Percentiles rank a stretch among this genome's conserved stretches.
phyloP scores from a whole-genome alignment of 306 rosid genomes.

The Vicia sativa region DNA sequence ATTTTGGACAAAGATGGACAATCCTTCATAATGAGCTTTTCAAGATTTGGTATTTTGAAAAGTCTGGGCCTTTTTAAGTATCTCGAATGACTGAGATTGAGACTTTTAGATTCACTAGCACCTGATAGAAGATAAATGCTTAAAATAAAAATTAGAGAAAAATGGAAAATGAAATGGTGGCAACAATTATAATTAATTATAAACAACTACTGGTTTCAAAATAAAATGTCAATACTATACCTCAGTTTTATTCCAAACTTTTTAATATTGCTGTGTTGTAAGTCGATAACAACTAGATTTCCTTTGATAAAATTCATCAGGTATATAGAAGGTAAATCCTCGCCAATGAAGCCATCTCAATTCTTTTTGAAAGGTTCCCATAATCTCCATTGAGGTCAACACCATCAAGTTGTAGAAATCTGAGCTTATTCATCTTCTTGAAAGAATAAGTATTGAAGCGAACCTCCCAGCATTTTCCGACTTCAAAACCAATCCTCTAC shows the following conservation, averaged over 20 bases:
- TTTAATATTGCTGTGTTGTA: constrained; percentile 37
- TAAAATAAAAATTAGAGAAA: too few species aligned
- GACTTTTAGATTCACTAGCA: constrained; percentile 16
- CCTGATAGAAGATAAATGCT: neutral
- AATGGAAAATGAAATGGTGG: neutral
- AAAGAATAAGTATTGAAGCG: constrained; percentile 35
- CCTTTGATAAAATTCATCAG: constrained; percentile 24
- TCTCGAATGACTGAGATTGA: constrained; percentile 35
- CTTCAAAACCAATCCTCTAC: constrained; percentile 30
- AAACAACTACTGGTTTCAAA: too few species aligned
- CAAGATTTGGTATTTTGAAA: constrained; percentile 14
- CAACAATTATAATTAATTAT: neutral
- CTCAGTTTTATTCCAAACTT: constrained; percentile 43
- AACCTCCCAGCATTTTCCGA: neutral
- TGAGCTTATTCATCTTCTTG: constrained; percentile 41
- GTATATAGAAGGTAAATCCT: constrained; percentile 42
- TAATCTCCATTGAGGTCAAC: constrained; percentile 34
- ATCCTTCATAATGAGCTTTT: neutral
- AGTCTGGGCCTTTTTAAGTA: constrained; percentile 41
- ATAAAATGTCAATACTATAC: too few species aligned
- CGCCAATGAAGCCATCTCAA: constrained; percentile 49
- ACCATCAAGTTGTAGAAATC: constrained; percentile 42
- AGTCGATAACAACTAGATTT: constrained; percentile 35
- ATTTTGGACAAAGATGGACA: neutral
- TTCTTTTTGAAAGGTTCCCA: constrained; percentile 32